Percentiles rank a stretch among this genome's conserved stretches.
These are phyloP conservation scores for Senna siamea DNA, from an alignment of 306 rosid species.

Conservation along the genomic window DNA sequence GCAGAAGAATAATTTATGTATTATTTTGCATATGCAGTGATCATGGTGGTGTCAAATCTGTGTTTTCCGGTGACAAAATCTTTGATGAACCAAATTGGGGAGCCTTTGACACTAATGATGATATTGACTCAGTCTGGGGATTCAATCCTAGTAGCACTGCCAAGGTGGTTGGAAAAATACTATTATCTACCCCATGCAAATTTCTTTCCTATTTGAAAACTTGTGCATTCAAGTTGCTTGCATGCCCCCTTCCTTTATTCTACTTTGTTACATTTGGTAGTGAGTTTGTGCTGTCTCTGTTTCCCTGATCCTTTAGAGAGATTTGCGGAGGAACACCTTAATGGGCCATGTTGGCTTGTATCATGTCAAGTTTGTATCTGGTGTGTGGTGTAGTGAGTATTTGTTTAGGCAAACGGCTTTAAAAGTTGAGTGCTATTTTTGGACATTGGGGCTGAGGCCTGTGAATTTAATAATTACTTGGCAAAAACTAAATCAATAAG, in stretches of 20 bases:
- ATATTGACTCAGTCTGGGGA: slow-evolving; percentile 89
- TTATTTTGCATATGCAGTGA: slow-evolving; percentile 61
- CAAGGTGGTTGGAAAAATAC: slow-evolving; percentile 52
- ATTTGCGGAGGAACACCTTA: not conserved
- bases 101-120: slow-evolving; percentile 79
- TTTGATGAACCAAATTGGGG: slow-evolving; percentile 92
- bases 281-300: not conserved
- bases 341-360: not conserved
- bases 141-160: slow-evolving; percentile 59
- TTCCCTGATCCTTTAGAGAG: not conserved
- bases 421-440: not conserved
- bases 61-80: slow-evolving; percentile 69
- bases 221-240: not conserved
- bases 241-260: not conserved
- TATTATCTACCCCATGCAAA: not conserved
- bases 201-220: not conserved
- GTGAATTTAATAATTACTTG: not conserved
- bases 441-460: not conserved
- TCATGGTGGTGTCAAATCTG: slow-evolving; percentile 65
- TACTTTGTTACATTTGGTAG: not conserved
- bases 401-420: not conserved
- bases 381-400: not conserved
- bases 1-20: slow-evolving; percentile 23
- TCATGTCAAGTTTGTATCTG: not conserved
- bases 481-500: not conserved